Percentiles rank a stretch among this genome's conserved stretches.
phyloP scores from a whole-genome alignment of 805 yeast genomes.

The Candida methanosorbosa region DNA sequence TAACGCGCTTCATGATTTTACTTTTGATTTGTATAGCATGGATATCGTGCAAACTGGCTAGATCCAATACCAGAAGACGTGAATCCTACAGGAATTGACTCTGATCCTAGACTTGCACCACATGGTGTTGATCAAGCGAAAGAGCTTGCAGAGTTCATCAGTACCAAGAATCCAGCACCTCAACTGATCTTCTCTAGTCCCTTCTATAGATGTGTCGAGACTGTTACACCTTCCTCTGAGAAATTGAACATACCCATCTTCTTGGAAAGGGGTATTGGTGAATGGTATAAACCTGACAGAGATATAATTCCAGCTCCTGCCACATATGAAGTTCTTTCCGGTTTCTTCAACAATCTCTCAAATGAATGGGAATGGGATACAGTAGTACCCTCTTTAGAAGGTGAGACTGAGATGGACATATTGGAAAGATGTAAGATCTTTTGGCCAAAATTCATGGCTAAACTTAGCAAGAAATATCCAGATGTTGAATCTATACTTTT shows the following conservation, averaged over 20 bases:
- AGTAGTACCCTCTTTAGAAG: slow-evolving; percentile 50
- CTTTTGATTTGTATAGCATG: slow-evolving; percentile 40
- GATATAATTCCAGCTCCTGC: slow-evolving; percentile 66
- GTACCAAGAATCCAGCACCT: slow-evolving; percentile 46
- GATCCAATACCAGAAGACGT: slow-evolving; percentile 60
- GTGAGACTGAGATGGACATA: slow-evolving; percentile 72
- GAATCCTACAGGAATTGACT: slow-evolving; percentile 81
- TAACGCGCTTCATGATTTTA: not conserved
- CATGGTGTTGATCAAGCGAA: slow-evolving; percentile 86
- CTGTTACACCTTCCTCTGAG: slow-evolving; percentile 63
- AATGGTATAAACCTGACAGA: slow-evolving; percentile 79
- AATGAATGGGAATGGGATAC: slow-evolving; percentile 41
- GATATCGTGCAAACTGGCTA: slow-evolving; percentile 84
- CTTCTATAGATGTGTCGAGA: slow-evolving; percentile 83
- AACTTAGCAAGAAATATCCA: slow-evolving; percentile 50
- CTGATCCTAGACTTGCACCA: slow-evolving; percentile 81
- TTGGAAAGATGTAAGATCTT: slow-evolving; percentile 51
- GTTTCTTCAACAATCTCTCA: slow-evolving; percentile 44
- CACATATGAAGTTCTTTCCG: slow-evolving; percentile 32
- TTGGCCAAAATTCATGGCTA: slow-evolving; percentile 47
- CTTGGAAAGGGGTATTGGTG: slow-evolving; percentile 82
- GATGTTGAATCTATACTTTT: slow-evolving; percentile 53
- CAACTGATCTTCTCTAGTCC: slow-evolving; percentile 73
- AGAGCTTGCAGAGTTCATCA: slow-evolving; percentile 59
- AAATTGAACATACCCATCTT: slow-evolving; percentile 47